A percentile compares a stretch with the other conserved stretches of the same genome.
phyloP scores from a whole-genome alignment of 1,284 basidiomycete species.

The Gomphus sp. region DNA sequence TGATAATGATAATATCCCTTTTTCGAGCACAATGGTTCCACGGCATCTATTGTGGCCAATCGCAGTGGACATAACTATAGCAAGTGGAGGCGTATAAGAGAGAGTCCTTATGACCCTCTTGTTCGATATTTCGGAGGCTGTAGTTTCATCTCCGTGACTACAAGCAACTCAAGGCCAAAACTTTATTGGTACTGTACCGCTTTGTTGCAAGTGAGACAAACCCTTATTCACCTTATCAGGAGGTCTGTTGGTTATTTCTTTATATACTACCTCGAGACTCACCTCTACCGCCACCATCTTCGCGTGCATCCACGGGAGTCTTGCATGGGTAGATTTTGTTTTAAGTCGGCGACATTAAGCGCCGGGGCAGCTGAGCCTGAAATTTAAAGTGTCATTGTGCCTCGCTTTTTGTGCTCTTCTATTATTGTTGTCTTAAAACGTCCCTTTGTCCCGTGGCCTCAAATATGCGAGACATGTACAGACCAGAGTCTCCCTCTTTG shows the following conservation, averaged over 20 bases:
- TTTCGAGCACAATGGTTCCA: background rate
- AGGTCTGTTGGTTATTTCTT: too few species aligned
- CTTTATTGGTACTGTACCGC: too few species aligned
- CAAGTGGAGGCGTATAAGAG: too few species aligned
- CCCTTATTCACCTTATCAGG: too few species aligned
- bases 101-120: background rate
- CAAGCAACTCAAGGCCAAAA: too few species aligned
- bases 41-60: background rate
- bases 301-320: background rate
- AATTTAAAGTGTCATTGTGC: background rate
- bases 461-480: background rate
- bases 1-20: background rate
- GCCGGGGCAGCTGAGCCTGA: background rate
- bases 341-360: background rate
- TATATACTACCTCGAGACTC: too few species aligned
- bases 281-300: too few species aligned
- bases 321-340: background rate
- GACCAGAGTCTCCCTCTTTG: background rate
- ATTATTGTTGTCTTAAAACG: background rate
- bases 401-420: background rate
- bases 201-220: too few species aligned
- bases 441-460: background rate
- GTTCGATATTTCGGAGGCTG: background rate
- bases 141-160: background rate
- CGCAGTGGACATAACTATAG: background rate